Conservation (phyloP, 1,139 yeast species). For the Entelexis paramagnoliae region DNA sequence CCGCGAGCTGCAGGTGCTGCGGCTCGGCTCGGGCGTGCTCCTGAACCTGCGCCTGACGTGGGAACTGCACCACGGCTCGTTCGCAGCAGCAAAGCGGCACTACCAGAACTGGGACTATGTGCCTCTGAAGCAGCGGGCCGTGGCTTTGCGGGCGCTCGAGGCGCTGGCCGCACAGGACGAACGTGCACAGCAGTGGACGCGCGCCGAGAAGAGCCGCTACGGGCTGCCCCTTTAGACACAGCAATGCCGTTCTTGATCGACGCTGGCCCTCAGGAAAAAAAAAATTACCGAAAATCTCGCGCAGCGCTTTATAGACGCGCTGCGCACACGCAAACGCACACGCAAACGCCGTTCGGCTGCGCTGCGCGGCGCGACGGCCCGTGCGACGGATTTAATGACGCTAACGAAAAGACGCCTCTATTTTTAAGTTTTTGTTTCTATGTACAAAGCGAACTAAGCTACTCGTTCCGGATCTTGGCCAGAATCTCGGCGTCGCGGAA, state of each 20-base stretch:
- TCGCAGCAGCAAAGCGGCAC: constrained; percentile 16
- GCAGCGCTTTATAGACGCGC: too few species aligned
- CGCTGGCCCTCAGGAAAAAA: too few species aligned
- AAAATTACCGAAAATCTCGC: too few species aligned
- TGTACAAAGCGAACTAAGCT: not conserved
- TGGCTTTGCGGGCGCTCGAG: constrained; percentile 15
- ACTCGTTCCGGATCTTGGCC: constrained; percentile 60
- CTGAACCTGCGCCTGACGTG: constrained; percentile 21
- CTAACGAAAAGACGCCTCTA: too few species aligned
- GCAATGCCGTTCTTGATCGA: too few species aligned
- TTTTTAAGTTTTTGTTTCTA: not conserved
- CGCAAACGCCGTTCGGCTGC: too few species aligned
- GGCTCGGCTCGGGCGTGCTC: constrained; percentile 13
- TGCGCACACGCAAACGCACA: too few species aligned
- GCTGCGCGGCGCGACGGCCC: too few species aligned
- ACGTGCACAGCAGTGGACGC: constrained; percentile 9
- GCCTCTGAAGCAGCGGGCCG: constrained; percentile 15
- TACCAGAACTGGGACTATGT: constrained; percentile 16
- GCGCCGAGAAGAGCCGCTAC: constrained; percentile 7
- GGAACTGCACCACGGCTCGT: constrained; percentile 20
- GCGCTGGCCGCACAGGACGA: constrained; percentile 3
- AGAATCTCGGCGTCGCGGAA: constrained; percentile 85
- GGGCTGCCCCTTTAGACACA: constrained; percentile 1
- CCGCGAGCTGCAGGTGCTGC: not conserved
- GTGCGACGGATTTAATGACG: not conserved